Percentiles rank a stretch among this genome's conserved stretches.
Conservation (phyloP, 2,329 filamentous ascomycete genomes). For the Colletotrichum chrysophilum region DNA sequence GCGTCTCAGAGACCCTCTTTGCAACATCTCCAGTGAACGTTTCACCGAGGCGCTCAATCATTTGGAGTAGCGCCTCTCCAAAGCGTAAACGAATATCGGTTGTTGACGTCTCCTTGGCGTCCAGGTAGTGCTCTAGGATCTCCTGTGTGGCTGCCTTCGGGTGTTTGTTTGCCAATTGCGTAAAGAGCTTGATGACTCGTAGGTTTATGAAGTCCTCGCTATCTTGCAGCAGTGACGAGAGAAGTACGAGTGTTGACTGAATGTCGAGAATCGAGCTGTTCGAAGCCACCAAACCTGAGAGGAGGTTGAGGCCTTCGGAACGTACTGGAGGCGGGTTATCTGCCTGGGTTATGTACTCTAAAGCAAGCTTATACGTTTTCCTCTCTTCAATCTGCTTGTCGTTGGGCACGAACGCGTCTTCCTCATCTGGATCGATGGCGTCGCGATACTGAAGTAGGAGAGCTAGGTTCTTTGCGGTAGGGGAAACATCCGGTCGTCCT, state of each 20-base stretch:
- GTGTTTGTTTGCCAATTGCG: slow-evolving; percentile 65
- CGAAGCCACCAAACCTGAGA: slow-evolving; percentile 61
- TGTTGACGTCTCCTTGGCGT: slow-evolving; percentile 60
- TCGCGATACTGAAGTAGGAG: slow-evolving; percentile 62
- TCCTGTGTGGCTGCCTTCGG: slow-evolving; percentile 67
- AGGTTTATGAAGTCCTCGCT: slow-evolving; percentile 75
- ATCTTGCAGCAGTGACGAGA: slow-evolving; percentile 69
- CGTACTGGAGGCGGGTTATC: slow-evolving; percentile 72
- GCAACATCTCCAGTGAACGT: slow-evolving; percentile 61
- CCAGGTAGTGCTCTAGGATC: slow-evolving; percentile 71
- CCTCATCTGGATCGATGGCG: slow-evolving; percentile 51
- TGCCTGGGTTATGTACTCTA: slow-evolving; percentile 65
- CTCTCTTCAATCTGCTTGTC: slow-evolving; percentile 62
- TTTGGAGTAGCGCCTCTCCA: slow-evolving; percentile 70
- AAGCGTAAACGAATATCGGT: slow-evolving; percentile 72
- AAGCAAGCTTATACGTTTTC: slow-evolving; percentile 65
- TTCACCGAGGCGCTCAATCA: slow-evolving; percentile 64
- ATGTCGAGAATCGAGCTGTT: slow-evolving; percentile 68
- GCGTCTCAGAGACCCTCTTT: slow-evolving; percentile 56
- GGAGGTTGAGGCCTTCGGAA: slow-evolving; percentile 66
- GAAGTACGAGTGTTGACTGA: slow-evolving; percentile 65
- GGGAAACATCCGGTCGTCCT: slow-evolving; percentile 46
- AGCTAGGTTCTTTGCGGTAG: slow-evolving; percentile 61
- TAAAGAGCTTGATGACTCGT: slow-evolving; percentile 69
- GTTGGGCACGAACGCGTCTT: slow-evolving; percentile 42